A percentile compares a stretch with the other conserved stretches of the same genome.
Conservation (phyloP, 148 eudicot genomes). For the Camellia sinensis region DNA sequence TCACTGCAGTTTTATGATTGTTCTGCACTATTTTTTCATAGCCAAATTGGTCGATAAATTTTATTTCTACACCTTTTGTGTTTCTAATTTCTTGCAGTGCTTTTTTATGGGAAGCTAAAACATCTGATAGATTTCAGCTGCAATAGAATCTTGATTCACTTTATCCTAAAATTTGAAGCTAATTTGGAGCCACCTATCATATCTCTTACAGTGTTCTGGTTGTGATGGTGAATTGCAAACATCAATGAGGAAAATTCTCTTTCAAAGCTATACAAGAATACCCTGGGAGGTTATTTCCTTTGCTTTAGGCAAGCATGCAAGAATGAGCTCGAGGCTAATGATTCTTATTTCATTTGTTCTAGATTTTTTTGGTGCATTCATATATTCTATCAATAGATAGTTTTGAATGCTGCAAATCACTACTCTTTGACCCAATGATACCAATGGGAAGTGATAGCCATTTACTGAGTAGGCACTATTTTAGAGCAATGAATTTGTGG, state of each 20-base stretch:
- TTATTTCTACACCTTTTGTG: not conserved
- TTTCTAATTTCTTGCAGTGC: not conserved
- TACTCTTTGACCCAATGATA: not conserved
- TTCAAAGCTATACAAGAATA: not conserved
- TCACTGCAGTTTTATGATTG: not conserved
- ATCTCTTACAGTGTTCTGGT: too few species aligned
- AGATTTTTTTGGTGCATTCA: not conserved
- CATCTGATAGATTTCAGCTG: not conserved
- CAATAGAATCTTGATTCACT: not conserved
- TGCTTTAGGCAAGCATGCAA: not conserved
- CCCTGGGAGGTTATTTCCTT: not conserved
- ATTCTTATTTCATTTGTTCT: too few species aligned
- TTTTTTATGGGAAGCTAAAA: not conserved
- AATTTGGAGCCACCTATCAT: too few species aligned
- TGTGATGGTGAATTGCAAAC: too few species aligned
- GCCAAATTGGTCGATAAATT: not conserved
- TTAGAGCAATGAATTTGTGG: not conserved
- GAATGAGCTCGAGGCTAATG: too few species aligned
- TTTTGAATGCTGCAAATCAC: not conserved
- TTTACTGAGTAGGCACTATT: not conserved
- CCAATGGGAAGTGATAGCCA: not conserved
- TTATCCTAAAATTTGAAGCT: too few species aligned
- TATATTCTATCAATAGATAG: constrained; percentile 10
- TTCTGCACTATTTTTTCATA: not conserved
- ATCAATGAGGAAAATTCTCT: too few species aligned